A percentile compares a stretch with the other conserved stretches of the same genome.
These are phyloP conservation scores for Colletotrichum liaoningense DNA, from an alignment of 2,329 filamentous ascomycete genomes.

Conservation along the genomic window DNA sequence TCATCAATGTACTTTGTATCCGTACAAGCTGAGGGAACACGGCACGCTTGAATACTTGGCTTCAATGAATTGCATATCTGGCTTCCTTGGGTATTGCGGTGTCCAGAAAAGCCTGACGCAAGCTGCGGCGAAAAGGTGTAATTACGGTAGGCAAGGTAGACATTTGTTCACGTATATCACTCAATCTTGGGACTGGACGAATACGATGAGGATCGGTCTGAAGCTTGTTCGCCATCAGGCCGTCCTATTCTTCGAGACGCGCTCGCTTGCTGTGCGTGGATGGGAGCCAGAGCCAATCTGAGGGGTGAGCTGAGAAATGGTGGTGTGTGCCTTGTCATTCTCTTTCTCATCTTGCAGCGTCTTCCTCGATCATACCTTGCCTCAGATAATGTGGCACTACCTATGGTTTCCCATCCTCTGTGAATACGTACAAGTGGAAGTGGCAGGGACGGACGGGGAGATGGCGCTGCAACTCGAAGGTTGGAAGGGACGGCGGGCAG, in stretches of 20 bases:
- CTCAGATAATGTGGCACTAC: background rate
- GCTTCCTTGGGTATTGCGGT: background rate
- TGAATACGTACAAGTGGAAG: background rate
- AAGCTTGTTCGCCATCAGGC: slow-evolving; percentile 10
- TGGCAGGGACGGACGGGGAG: background rate
- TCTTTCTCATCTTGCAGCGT: background rate
- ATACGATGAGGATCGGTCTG: slow-evolving; percentile 5
- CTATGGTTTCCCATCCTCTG: background rate
- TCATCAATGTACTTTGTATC: background rate
- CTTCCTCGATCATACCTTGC: background rate
- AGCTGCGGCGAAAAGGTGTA: slow-evolving; percentile 10
- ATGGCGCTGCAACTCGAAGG: background rate
- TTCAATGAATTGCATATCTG: background rate
- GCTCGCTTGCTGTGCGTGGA: background rate
- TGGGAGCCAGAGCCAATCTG: background rate
- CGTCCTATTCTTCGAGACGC: slow-evolving; percentile 1
- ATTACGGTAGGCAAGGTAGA: background rate
- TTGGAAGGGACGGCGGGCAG: background rate
- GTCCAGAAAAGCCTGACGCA: slow-evolving; percentile 18
- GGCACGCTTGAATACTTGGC: slow-evolving; percentile 9
- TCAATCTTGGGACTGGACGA: slow-evolving; percentile 6
- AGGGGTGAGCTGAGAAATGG: background rate
- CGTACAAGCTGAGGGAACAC: background rate
- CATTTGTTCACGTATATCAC: background rate
- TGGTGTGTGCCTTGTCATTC: background rate